Percentiles rank a stretch among this genome's conserved stretches.
Evolutionary conservation across 2,329 filamentous ascomycete species (phyloP).

Genomic region (Coniella vitis): DNA sequence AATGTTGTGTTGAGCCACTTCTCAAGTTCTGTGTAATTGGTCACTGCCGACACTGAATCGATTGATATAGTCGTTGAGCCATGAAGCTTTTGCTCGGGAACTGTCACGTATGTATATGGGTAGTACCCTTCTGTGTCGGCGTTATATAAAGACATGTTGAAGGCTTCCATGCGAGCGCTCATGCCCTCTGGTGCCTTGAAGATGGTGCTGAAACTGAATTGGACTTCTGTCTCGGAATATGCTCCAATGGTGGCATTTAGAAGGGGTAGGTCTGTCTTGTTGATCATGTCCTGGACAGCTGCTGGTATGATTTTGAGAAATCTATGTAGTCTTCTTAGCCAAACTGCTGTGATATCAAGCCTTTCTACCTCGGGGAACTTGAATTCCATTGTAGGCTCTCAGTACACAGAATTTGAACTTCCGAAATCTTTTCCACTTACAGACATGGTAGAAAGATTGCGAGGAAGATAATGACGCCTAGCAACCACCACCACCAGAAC

Average conservation of each 20-base stretch:
- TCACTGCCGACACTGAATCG: neutral
- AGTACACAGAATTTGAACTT: too few species aligned
- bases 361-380: too few species aligned
- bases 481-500: slow-evolving; percentile 6
- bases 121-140: slow-evolving; percentile 1
- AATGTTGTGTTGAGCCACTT: slow-evolving; percentile 6
- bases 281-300: slow-evolving; percentile 1
- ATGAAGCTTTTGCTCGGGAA: neutral
- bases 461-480: neutral
- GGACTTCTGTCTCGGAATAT: slow-evolving; percentile 3
- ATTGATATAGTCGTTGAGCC: slow-evolving; percentile 1
- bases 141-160: slow-evolving; percentile 3
- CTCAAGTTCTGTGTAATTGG: slow-evolving; percentile 1
- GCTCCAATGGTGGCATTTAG: slow-evolving; percentile 3
- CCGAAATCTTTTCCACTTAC: neutral
- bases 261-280: slow-evolving; percentile 2
- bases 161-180: slow-evolving; percentile 2
- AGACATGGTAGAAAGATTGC: slow-evolving; percentile 1
- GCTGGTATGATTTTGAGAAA: slow-evolving; percentile 4
- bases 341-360: too few species aligned
- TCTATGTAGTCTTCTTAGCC: neutral
- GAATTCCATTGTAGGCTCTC: too few species aligned
- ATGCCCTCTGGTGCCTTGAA: slow-evolving; percentile 2
- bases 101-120: slow-evolving; percentile 1
- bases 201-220: slow-evolving; percentile 1